Base-by-base conservation (phyloP, 768 basidiomycete genomes). In the Serendipita sp. region DNA sequence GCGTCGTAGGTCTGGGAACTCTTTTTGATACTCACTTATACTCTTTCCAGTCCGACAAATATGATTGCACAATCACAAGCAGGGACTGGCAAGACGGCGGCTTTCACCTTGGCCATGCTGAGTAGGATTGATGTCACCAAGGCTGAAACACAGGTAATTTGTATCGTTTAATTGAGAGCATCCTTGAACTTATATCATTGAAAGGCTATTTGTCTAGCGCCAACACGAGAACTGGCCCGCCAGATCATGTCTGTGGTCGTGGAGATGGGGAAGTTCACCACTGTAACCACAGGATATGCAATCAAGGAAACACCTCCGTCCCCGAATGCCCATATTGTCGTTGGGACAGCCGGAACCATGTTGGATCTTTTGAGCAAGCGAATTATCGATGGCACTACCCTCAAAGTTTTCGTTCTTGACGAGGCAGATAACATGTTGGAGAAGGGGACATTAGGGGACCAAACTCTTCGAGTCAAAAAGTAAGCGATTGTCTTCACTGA, bases 11-110 rank as follows among this genome's bases (percentile, higher is more conserved):
- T 2, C 58, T 62, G 20, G n/a, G n/a, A 42, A 42, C 30, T 44
- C 44, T 38, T 26, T 48, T 20, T 48, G 28, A 20, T 38, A 42
- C 24, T 22, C n/a, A 38, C 38, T 38, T 5, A 38, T 38, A 48
- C 7, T 9, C 2, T 9, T 9, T 20, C 0, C 70, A 99, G 95
- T n/a, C 88, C 95, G 11, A 86, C 85, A 61, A 98, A 98, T 74
- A 94, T 98, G 87, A 98, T 98, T 70, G 96, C 93, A 17, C 96
- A 99, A 75, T 98, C 94, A 60, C 96, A 99, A 70, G 98, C 96
- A 34, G 96, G 96, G 42, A 99, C 96, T 7, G 96, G 96, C 56
- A 99, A 99, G 77, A 98, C 96, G 2, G 96, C 96, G 3, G 96
- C 96, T 9, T 99, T 99, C 72, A 90, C 93, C 13, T 78, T 99